phyloP scores from a whole-genome alignment of 2,329 filamentous ascomycete species.

The Dryadomyces sulphureus region DNA sequence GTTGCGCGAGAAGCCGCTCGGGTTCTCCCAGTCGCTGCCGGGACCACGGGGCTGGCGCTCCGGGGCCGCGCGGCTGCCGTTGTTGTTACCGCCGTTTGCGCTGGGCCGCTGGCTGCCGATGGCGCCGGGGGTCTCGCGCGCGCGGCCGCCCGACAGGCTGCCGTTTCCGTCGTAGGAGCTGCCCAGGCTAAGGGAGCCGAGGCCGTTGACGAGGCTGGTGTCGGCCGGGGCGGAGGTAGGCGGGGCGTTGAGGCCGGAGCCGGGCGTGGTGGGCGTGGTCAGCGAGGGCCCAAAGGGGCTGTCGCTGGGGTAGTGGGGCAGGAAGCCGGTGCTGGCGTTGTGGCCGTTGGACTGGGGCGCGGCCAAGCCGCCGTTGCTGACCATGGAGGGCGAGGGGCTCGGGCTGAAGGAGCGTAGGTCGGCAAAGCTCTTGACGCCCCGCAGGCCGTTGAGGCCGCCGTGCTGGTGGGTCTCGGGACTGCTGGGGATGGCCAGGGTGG shows the following conservation, averaged over 20 bases:
- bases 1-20: conserved; percentile 36
- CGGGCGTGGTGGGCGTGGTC: conserved; percentile 23
- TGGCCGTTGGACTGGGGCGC: conserved; percentile 14
- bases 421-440: conserved; percentile 91
- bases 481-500: conserved; percentile 76
- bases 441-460: conserved; percentile 64
- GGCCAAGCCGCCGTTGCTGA: conserved; percentile 29
- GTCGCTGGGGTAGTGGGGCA: conserved; percentile 28
- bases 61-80: conserved; percentile 25
- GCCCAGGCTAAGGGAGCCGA: conserved; percentile 36
- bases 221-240: conserved; percentile 9
- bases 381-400: conserved; percentile 73
- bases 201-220: conserved; percentile 28
- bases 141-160: conserved; percentile 17
- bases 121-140: conserved; percentile 40
- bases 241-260: conserved; percentile 12
- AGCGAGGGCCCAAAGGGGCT: conserved; percentile 21
- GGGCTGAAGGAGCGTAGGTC: conserved; percentile 91
- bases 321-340: conserved; percentile 21
- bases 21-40: conserved; percentile 39
- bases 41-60: conserved; percentile 51
- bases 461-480: conserved; percentile 46
- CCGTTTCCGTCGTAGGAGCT: conserved; percentile 27
- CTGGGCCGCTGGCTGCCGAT: conserved; percentile 51
- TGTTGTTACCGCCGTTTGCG: conserved; percentile 25